These are phyloP conservation scores for Sarocladium kiliense DNA, from an alignment of 2,329 filamentous ascomycete species.

Conservation along the genomic window DNA sequence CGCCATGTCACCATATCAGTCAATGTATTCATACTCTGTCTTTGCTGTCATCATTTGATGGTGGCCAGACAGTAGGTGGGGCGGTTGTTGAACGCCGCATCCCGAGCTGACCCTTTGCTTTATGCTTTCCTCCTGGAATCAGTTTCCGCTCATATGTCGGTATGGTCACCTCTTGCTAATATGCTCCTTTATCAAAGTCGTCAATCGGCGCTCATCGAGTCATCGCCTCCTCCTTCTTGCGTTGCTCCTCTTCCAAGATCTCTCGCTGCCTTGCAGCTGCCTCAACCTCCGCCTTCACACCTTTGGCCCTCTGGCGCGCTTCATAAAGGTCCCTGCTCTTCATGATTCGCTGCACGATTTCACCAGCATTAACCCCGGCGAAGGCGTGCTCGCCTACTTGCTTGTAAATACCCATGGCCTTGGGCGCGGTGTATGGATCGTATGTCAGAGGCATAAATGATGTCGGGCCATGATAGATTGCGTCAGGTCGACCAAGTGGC, in stretches of 20 bases:
- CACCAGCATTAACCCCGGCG: conserved; percentile 81
- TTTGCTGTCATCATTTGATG: no score
- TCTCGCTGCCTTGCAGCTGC: conserved; percentile 58
- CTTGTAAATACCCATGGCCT: conserved; percentile 76
- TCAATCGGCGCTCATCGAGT: not conserved
- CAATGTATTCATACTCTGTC: no score
- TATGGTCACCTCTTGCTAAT: no score
- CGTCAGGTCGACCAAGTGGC: conserved; percentile 68
- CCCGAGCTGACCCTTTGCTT: no score
- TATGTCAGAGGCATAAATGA: conserved; percentile 78
- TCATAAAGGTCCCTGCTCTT: conserved; percentile 84
- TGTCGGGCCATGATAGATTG: conserved; percentile 95
- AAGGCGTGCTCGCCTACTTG: conserved; percentile 76
- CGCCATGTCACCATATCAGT: no score
- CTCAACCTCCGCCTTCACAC: conserved; percentile 77
- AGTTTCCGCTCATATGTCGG: no score
- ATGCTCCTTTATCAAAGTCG: no score
- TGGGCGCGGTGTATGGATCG: conserved; percentile 76
- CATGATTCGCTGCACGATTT: conserved; percentile 88
- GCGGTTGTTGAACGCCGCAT: no score
- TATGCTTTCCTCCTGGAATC: no score
- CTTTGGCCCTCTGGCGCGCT: conserved; percentile 84
- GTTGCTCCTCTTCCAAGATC: conserved; percentile 54
- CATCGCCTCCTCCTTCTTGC: conserved; percentile 38
- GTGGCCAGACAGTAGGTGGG: no score